These are phyloP conservation scores for Penicillium argentinense DNA, from an alignment of 495 filamentous ascomycete species.

Conservation along the genomic window DNA sequence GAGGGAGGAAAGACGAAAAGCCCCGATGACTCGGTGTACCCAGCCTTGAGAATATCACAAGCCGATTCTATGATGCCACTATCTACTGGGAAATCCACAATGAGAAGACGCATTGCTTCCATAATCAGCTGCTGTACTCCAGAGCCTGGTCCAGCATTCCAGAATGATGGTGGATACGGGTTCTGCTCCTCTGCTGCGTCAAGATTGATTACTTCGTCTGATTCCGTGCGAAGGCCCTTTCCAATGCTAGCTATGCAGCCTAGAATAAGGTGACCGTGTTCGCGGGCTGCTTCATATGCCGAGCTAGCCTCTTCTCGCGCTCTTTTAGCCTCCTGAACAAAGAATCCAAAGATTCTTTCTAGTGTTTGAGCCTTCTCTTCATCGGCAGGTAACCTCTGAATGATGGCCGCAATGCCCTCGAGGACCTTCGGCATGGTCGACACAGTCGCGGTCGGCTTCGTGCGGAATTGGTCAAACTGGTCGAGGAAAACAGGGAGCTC, in stretches of 20 bases:
- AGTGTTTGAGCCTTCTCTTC: conserved; percentile 60
- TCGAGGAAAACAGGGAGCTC: conserved; percentile 76
- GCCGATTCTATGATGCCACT: conserved; percentile 72
- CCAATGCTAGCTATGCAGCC: conserved; percentile 76
- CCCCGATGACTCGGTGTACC: conserved; percentile 75
- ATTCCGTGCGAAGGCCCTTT: conserved; percentile 72
- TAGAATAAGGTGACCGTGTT: conserved; percentile 62
- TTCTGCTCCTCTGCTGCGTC: conserved; percentile 43
- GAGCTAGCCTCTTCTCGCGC: conserved; percentile 37
- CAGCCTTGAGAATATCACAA: conserved; percentile 73
- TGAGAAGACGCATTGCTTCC: conserved; percentile 43
- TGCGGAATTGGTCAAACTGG: conserved; percentile 68
- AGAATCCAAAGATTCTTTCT: conserved; percentile 61
- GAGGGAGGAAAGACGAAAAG: conserved; percentile 74
- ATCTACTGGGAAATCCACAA: conserved; percentile 57
- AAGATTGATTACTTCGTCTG: conserved; percentile 67
- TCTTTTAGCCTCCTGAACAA: conserved; percentile 44
- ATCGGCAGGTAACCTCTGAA: conserved; percentile 72
- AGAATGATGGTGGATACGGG: conserved; percentile 52
- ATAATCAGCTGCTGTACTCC: conserved; percentile 60
- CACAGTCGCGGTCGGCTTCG: conserved; percentile 60
- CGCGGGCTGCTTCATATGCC: conserved; percentile 47
- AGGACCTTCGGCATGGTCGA: conserved; percentile 78
- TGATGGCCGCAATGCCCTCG: conserved; percentile 79
- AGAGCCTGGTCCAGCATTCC: conserved; percentile 56